Evolutionary conservation across 2,329 filamentous ascomycete genomes (phyloP), one percentile per base, ranked within the genome.

Genomic region (Penicillium sclerotiorum): DNA sequence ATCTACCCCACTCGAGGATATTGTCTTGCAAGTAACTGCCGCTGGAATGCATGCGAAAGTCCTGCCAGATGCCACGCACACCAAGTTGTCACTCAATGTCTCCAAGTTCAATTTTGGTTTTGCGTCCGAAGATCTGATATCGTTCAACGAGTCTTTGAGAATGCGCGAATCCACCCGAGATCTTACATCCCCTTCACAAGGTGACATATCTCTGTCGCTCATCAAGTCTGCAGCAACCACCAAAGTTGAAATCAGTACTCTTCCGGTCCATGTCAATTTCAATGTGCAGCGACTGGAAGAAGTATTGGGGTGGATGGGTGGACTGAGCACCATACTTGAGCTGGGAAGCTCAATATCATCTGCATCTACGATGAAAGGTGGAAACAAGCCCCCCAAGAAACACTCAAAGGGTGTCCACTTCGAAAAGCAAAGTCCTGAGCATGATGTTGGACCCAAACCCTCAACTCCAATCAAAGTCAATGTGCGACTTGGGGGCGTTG

Each of bases 301-400:
- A 61, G 89, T 89, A 0, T 85, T 97, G 52, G 84, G 84, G 48
- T 90, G 89, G 79, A 92, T 96, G 70, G 94, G 94, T 28, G 94
- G 94, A 0, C 76, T 99, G 36, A 96, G 92, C 68, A 90, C 91
- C 57, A 87, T 99, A 45, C 76, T 99, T 36, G 95, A 94, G 61
- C 82, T 96, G 67, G 89, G 91, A 55, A 88, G 83, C 51, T 96
- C 93, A 0, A 88, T 95, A 55, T 84, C 87, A 9, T 91, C 89
- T 1, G 87, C 83, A 52, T 80, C 83, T n/a, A 83, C 85, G 1
- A 62, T 70, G 56, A 66, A 73, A 64, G 66, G 61, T 11, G 68
- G 2, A 2, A 25, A 66, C 12, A 63, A 64, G 30, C 59, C 64
- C 41, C 45, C 53, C 37, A 64, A 59, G 56, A 62, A 71, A 52